phyloP scores from a whole-genome alignment of 495 filamentous ascomycete genomes.

The Tuber borchii region DNA sequence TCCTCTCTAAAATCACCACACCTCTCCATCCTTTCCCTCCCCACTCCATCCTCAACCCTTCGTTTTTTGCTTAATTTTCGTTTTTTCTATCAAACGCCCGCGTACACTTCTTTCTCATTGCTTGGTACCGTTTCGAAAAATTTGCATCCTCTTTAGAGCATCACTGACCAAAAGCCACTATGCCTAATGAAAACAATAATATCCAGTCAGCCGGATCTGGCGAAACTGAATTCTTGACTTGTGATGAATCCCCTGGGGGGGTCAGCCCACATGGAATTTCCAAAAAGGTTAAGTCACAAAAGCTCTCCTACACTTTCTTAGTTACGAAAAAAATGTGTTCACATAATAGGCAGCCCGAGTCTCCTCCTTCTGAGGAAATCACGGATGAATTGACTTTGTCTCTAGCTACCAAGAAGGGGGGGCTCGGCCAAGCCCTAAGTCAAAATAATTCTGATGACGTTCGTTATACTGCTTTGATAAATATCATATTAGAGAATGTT shows the following conservation, averaged over 20 bases:
- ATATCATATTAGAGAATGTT: not conserved
- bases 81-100: slow-evolving; percentile 15
- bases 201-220: slow-evolving; percentile 22
- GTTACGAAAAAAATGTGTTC: slow-evolving; percentile 1
- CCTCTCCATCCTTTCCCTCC: slow-evolving; percentile 12
- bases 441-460: slow-evolving; percentile 2
- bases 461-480: not conserved
- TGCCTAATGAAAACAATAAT: slow-evolving; percentile 30
- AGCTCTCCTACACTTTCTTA: slow-evolving; percentile 5
- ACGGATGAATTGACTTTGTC: not conserved
- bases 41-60: slow-evolving; percentile 20
- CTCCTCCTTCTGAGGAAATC: not conserved
- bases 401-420: not conserved
- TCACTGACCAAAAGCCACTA: slow-evolving; percentile 18
- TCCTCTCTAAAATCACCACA: slow-evolving; percentile 13
- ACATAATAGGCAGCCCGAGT: slow-evolving; percentile 1
- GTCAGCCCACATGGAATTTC: slow-evolving; percentile 14
- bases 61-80: slow-evolving; percentile 25
- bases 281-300: slow-evolving; percentile 23
- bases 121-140: not conserved
- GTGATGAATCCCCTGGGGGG: slow-evolving; percentile 24
- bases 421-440: not conserved
- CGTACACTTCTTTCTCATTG: not conserved
- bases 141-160: slow-evolving; percentile 6
- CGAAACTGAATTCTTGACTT: slow-evolving; percentile 28